A percentile compares a stretch with the other conserved stretches of the same genome.
Evolutionary conservation across 2,329 filamentous ascomycete genomes (phyloP).

Genomic region (Cladosporium sp.): DNA sequence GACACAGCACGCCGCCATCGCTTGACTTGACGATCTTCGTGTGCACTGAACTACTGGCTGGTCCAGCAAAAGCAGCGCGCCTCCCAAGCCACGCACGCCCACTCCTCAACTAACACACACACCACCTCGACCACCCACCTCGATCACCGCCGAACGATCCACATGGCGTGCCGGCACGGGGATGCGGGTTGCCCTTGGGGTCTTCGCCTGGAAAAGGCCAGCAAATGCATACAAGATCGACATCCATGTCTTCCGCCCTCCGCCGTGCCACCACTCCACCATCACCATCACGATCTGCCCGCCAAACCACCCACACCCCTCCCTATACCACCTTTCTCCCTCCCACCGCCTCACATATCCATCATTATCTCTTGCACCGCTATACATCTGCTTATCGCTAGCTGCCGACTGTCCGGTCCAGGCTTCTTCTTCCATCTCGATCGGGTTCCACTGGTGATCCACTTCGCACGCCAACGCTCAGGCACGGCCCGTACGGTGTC

Average conservation of each 20-base stretch:
- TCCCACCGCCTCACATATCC: conserved; percentile 5
- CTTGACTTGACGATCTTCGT: neutral
- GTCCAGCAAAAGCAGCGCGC: neutral
- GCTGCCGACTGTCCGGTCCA: neutral
- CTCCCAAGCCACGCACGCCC: conserved; percentile 2
- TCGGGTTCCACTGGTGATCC: conserved; percentile 1
- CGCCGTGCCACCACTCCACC: neutral
- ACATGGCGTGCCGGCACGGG: conserved; percentile 3
- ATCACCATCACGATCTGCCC: neutral
- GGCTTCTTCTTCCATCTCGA: conserved; percentile 1
- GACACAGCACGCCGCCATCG: conserved; percentile 8
- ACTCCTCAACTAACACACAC: neutral
- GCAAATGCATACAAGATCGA: neutral
- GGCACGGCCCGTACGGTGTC: conserved; percentile 6
- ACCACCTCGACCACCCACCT: neutral
- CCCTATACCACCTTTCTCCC: neutral
- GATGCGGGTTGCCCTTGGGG: conserved; percentile 10
- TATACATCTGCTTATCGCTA: conserved; percentile 1
- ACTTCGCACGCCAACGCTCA: conserved; percentile 5
- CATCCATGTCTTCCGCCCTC: neutral
- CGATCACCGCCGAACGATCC: neutral
- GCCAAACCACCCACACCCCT: neutral
- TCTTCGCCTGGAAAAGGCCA: neutral
- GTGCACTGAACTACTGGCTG: neutral
- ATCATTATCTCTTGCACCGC: conserved; percentile 1